phyloP scores from a whole-genome alignment of 352 stramenopile genomes.

The Pythium folliculosum region DNA sequence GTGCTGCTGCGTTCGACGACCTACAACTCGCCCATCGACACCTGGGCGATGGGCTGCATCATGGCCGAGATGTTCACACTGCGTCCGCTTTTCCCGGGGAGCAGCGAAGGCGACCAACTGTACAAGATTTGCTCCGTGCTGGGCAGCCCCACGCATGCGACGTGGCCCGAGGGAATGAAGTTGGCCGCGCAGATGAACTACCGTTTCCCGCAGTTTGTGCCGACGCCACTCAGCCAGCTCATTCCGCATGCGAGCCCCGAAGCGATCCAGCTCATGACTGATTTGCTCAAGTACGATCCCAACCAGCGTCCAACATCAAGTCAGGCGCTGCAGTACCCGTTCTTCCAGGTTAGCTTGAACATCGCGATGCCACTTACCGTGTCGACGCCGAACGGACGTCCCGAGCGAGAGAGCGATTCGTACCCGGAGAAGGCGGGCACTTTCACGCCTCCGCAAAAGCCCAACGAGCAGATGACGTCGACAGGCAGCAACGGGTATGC shows the following conservation, averaged over 20 bases:
- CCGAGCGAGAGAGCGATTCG: constrained; percentile 37
- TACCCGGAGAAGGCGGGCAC: constrained; percentile 40
- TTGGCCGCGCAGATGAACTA: constrained; percentile 96
- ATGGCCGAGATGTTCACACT: constrained; percentile 98
- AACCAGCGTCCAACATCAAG: constrained; percentile 91
- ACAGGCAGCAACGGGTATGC: constrained; percentile 47
- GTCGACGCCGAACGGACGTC: constrained; percentile 58
- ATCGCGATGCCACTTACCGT: constrained; percentile 70
- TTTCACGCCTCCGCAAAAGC: constrained; percentile 70
- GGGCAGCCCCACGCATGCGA: constrained; percentile 87
- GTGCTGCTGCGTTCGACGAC: constrained; percentile 92
- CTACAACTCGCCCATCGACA: constrained; percentile 98
- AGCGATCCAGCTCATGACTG: constrained; percentile 91
- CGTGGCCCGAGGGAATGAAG: constrained; percentile 95
- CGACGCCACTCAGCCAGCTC: constrained; percentile 84
- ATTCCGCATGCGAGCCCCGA: constrained; percentile 91
- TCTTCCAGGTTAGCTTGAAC: constrained; percentile 91
- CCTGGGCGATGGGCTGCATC: constrained; percentile 98
- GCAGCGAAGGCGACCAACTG: constrained; percentile 96
- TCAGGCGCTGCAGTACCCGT: constrained; percentile 94
- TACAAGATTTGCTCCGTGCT: constrained; percentile 98
- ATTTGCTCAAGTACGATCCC: constrained; percentile 94
- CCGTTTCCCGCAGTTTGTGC: constrained; percentile 94
- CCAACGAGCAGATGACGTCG: constrained; percentile 41
- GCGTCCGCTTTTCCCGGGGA: constrained; percentile 96